phyloP scores from a whole-genome alignment of 768 basidiomycete genomes.

The Lactifluus hygrophoroides region DNA sequence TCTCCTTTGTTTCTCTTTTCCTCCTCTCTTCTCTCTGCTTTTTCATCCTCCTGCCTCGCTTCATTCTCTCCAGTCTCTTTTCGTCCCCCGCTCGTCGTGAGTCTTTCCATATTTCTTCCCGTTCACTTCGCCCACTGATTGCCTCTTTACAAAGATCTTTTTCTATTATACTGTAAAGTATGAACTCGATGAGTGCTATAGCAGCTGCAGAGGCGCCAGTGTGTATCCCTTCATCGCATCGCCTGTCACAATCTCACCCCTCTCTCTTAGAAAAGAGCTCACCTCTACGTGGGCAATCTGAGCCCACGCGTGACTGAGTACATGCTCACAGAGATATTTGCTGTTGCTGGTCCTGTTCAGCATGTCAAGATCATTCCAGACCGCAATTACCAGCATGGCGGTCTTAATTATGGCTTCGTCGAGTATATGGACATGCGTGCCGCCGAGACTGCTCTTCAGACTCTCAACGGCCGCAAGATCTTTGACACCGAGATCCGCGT shows the following conservation, averaged over 20 bases:
- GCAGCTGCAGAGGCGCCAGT: slow-evolving; percentile 71
- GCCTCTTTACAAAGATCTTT: slow-evolving; percentile 9
- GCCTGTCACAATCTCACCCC: slow-evolving; percentile 13
- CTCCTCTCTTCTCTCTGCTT: slow-evolving; percentile 25
- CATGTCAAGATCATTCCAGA: slow-evolving; percentile 99
- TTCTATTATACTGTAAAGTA: slow-evolving; percentile 37
- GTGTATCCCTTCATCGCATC: slow-evolving; percentile 24
- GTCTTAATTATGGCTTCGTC: slow-evolving; percentile 98
- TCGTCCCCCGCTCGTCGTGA: slow-evolving; percentile 28
- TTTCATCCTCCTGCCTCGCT: slow-evolving; percentile 16
- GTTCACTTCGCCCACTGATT: neutral
- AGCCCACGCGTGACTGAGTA: slow-evolving; percentile 97
- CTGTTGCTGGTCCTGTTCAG: slow-evolving; percentile 93
- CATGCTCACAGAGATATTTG: slow-evolving; percentile 97
- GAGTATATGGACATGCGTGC: slow-evolving; percentile 99
- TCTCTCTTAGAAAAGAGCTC: slow-evolving; percentile 66
- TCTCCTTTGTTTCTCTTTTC: slow-evolving; percentile 41
- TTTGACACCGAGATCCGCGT: slow-evolving; percentile 99
- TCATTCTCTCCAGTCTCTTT: slow-evolving; percentile 22
- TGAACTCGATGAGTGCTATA: slow-evolving; percentile 69
- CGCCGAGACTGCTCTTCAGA: slow-evolving; percentile 97
- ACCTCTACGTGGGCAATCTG: slow-evolving; percentile 98
- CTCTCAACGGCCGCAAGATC: slow-evolving; percentile 97
- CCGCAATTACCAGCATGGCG: slow-evolving; percentile 98
- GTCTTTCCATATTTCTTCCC: slow-evolving; percentile 39